Conservation (phyloP, 2,329 filamentous ascomycete species). For the Exophiala spinifera region DNA sequence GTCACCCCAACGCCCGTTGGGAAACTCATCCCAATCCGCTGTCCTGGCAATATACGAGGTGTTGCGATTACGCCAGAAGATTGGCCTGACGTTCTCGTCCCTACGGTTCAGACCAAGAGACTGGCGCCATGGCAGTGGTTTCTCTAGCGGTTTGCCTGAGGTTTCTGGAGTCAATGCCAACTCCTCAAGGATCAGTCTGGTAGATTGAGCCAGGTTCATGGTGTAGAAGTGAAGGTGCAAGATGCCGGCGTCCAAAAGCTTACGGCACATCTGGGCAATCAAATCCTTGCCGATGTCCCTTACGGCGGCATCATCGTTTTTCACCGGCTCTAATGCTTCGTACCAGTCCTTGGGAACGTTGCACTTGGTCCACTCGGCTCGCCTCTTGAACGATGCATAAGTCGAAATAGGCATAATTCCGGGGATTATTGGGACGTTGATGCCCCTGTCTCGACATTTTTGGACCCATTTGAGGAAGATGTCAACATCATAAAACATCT, state of each 20-base stretch:
- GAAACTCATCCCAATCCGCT: conserved; percentile 98
- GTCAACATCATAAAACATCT: conserved; percentile 99
- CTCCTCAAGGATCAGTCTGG: conserved; percentile 89
- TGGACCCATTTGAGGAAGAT: conserved; percentile 89
- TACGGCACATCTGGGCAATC: conserved; percentile 85
- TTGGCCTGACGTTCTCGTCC: conserved; percentile 92
- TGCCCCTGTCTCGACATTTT: conserved; percentile 80
- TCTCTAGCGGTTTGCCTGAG: conserved; percentile 70
- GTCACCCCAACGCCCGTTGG: conserved; percentile 98
- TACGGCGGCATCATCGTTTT: conserved; percentile 93
- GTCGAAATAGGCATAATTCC: conserved; percentile 95
- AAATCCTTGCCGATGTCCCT: conserved; percentile 83
- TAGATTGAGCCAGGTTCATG: conserved; percentile 96
- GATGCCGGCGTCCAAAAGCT: conserved; percentile 77
- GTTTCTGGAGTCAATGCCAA: conserved; percentile 75
- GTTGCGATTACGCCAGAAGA: conserved; percentile 98
- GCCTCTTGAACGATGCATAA: conserved; percentile 84
- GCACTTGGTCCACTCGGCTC: conserved; percentile 88
- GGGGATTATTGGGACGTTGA: conserved; percentile 76
- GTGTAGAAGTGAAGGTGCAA: conserved; percentile 96
- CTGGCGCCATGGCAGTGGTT: conserved; percentile 92
- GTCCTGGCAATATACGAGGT: conserved; percentile 93
- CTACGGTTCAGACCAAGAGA: conserved; percentile 84
- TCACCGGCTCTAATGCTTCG: conserved; percentile 79
- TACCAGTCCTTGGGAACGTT: conserved; percentile 79